Base-by-base conservation (phyloP, 2,329 filamentous ascomycete species). In the Corynespora cassiicola region DNA sequence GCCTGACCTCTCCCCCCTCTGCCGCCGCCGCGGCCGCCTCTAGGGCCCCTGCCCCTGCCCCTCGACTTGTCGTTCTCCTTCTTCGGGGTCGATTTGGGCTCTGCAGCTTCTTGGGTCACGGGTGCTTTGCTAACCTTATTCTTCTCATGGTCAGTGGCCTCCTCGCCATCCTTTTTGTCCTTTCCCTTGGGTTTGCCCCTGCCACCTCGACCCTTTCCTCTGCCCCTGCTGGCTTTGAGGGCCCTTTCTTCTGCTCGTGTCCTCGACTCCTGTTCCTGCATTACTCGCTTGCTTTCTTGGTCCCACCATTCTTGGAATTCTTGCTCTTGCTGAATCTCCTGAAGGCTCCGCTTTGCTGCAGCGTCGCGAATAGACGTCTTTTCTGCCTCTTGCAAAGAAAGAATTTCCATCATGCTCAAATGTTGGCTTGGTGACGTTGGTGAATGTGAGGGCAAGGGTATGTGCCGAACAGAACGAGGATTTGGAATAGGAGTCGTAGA, bases 291-390 rank as follows among this genome's bases (percentile, higher is more conserved):
- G 56, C 85, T 90, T 67, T 96, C 91, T 47, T 87, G 84, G 52
- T 95, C 89, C 90, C 90, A 96, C 90, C 91, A 96, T 64, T 95
- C 85, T 63, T 96, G 89, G 64, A 99, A 99, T 34, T 90, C 90
- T 63, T 99, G 94, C 69, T 99, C 94, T 51, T 94, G 84, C 65
- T 99, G 94, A 42, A 99, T 99, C 48, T 97, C 94, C 60, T 95
- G 85, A 19, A 99, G 73, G 48, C 88, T 94, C 39, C 92, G 81
- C 70, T 95, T 96, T 2, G 90, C 88, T 8, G 85, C 85, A 1
- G 90, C 89, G 63, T 96, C 91, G 36, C 83, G 86, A 45, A 95
- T 84, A 12, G 82, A 80, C 40, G 90, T 83, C 61, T 95, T 94
- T 63, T 96, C 91, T 7, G 82, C 82, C 64, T 86, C 83, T 69